Percentiles rank a stretch among this genome's conserved stretches.
These are phyloP conservation scores for Geopyxis carbonaria DNA, from an alignment of 495 filamentous ascomycete species.

Conservation along the genomic window DNA sequence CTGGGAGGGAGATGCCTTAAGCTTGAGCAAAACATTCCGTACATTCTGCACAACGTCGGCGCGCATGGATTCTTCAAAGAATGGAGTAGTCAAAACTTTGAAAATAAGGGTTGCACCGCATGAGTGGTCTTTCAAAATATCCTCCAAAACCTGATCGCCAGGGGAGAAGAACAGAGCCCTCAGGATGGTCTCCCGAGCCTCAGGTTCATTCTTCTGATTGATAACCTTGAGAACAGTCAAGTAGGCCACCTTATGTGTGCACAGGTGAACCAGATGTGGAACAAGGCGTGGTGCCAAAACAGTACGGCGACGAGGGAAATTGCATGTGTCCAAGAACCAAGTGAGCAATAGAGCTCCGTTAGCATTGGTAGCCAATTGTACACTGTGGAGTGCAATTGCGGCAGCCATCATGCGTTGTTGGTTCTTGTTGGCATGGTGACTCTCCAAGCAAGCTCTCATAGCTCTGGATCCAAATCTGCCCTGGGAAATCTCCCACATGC, in stretches of 20 bases:
- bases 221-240: slow-evolving; percentile 95
- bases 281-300: slow-evolving; percentile 86
- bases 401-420: slow-evolving; percentile 92
- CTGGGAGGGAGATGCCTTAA: slow-evolving; percentile 86
- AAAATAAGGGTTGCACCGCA: slow-evolving; percentile 94
- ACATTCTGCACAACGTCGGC: slow-evolving; percentile 79
- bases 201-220: slow-evolving; percentile 88
- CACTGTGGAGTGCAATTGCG: slow-evolving; percentile 86
- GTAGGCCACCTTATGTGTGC: slow-evolving; percentile 97
- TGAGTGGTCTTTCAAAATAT: slow-evolving; percentile 75
- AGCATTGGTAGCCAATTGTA: slow-evolving; percentile 88
- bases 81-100: slow-evolving; percentile 93
- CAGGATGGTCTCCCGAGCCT: slow-evolving; percentile 81
- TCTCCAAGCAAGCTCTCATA: slow-evolving; percentile 93
- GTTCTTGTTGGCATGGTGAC: slow-evolving; percentile 84
- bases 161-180: slow-evolving; percentile 88
- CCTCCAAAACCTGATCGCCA: slow-evolving; percentile 72
- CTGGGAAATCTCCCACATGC: slow-evolving; percentile 87
- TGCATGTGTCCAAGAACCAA: slow-evolving; percentile 98
- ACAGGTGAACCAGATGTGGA: slow-evolving; percentile 89
- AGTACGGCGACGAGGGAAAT: slow-evolving; percentile 76
- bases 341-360: slow-evolving; percentile 89
- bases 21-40: slow-evolving; percentile 65
- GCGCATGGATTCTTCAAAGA: slow-evolving; percentile 86
- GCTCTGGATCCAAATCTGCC: slow-evolving; percentile 87